Evolutionary conservation across 441 rosid species (phyloP).

Genomic region (Euphorbia celastroides): DNA sequence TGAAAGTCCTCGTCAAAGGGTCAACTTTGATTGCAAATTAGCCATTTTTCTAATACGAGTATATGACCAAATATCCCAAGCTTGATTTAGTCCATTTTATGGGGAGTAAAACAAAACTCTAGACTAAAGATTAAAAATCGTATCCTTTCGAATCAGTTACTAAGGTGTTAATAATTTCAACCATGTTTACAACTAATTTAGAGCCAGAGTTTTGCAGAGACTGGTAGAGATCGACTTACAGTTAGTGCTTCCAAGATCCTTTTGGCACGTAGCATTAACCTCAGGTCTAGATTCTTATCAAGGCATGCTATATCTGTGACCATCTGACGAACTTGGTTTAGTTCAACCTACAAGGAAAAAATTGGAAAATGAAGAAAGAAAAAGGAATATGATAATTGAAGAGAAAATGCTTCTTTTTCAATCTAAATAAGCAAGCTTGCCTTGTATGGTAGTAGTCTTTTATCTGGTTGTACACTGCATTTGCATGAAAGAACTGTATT

Average conservation of each 20-base stretch:
- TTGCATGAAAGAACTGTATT: slow-evolving; percentile 44
- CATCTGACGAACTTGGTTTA: slow-evolving; percentile 41
- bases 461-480: slow-evolving; percentile 33
- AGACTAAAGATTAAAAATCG: too few species aligned
- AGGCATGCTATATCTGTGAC: slow-evolving; percentile 50
- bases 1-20: neutral
- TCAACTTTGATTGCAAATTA: neutral
- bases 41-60: neutral
- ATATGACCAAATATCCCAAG: neutral
- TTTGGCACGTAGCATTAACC: slow-evolving; percentile 17
- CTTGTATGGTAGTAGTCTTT: slow-evolving; percentile 34
- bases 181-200: neutral
- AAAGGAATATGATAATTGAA: neutral
- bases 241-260: too few species aligned
- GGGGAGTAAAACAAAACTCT: too few species aligned
- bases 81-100: too few species aligned
- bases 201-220: neutral
- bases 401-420: neutral
- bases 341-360: slow-evolving; percentile 39
- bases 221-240: neutral
- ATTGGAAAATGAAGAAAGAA: neutral
- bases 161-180: neutral
- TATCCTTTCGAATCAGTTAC: too few species aligned
- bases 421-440: slow-evolving; percentile 10
- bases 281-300: slow-evolving; percentile 53